These are phyloP conservation scores for Arctium lappa DNA, from an alignment of 129 eudicot genomes.

Conservation along the genomic window DNA sequence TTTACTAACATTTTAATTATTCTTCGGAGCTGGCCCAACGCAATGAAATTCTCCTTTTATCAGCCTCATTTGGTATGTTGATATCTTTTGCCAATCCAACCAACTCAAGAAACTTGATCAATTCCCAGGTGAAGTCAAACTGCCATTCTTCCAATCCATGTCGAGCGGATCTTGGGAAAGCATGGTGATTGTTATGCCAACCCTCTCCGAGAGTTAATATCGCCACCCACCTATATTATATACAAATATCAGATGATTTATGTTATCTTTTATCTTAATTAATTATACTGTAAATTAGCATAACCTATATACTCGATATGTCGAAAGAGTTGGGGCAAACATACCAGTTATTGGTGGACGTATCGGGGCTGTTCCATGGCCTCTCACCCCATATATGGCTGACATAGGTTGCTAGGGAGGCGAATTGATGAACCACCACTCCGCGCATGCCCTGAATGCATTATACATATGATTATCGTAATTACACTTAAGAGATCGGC, in stretches of 20 bases:
- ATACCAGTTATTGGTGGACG: slow-evolving; percentile 23
- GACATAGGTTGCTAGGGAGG: background rate
- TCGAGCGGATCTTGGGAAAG: slow-evolving; percentile 68
- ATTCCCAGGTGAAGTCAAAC: slow-evolving; percentile 65
- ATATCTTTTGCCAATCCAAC: slow-evolving; percentile 67
- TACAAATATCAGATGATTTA: background rate
- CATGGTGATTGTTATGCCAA: slow-evolving; percentile 92
- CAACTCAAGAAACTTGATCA: slow-evolving; percentile 48
- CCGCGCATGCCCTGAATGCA: slow-evolving; percentile 10
- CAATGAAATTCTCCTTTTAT: slow-evolving; percentile 34
- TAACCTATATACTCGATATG: background rate
- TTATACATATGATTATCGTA: too few species aligned
- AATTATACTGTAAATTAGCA: background rate
- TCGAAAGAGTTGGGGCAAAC: background rate
- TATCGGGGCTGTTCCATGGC: slow-evolving; percentile 19
- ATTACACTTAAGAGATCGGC: too few species aligned
- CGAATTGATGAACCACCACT: slow-evolving; percentile 4
- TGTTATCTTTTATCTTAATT: background rate
- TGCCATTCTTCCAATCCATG: slow-evolving; percentile 89
- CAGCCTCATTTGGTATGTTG: slow-evolving; percentile 45
- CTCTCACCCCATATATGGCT: slow-evolving; percentile 20
- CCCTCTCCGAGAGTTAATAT: slow-evolving; percentile 73
- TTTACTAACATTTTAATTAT: too few species aligned
- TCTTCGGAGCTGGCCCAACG: background rate
- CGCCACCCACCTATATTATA: slow-evolving; percentile 54